Conservation (phyloP, 208 protist species). For the Acanthamoeba royreba region DNA sequence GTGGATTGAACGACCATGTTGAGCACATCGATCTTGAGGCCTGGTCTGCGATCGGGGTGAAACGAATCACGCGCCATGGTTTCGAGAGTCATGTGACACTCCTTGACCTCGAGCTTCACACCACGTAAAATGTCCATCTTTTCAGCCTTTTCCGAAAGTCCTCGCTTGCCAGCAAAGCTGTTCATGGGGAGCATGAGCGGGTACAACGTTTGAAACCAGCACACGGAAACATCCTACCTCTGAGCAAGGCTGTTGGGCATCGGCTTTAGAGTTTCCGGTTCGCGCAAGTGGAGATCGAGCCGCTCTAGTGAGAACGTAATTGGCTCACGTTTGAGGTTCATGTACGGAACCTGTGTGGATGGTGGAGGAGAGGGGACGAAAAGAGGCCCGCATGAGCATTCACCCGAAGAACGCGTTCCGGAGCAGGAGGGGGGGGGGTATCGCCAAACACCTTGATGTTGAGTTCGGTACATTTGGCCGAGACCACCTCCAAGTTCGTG, state of each 20-base stretch:
- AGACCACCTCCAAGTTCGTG: not conserved
- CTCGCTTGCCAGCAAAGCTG: not conserved
- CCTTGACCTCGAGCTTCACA: not conserved
- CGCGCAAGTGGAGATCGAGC: not conserved
- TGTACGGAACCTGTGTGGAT: not conserved
- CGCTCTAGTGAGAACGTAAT: not conserved
- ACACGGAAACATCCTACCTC: not conserved
- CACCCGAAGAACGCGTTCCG: no score
- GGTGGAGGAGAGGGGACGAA: not conserved
- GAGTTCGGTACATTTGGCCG: not conserved
- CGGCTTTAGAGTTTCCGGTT: not conserved
- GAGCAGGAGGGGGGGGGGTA: no score
- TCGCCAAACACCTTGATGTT: not conserved
- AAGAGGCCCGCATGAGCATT: no score
- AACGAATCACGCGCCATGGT: not conserved
- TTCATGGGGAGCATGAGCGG: no score
- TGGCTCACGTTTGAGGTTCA: not conserved
- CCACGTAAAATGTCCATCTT: not conserved
- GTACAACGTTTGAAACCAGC: not conserved
- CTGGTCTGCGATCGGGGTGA: not conserved
- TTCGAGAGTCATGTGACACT: not conserved
- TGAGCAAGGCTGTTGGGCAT: not conserved
- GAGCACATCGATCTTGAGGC: not conserved
- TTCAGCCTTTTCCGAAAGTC: not conserved
- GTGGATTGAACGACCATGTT: conserved; percentile 6